phyloP scores from a whole-genome alignment of 2,329 filamentous ascomycete species.

The Aspergillus sp. region DNA sequence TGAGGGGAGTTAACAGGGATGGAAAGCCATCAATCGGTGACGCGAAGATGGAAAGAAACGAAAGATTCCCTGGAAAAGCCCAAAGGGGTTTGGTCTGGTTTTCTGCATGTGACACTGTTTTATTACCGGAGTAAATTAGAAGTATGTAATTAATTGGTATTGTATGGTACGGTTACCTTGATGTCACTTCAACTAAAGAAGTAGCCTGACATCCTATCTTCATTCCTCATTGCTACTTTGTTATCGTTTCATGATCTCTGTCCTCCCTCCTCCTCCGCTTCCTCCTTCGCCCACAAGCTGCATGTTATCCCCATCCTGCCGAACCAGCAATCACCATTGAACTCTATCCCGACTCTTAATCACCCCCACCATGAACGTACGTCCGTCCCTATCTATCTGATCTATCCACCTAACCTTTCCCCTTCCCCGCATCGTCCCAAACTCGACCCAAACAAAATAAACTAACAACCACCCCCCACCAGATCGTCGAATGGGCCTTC shows the following conservation, averaged over 20 bases:
- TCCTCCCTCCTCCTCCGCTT: too few relatives aligned
- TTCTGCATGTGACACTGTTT: constrained; percentile 17
- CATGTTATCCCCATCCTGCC: too few relatives aligned
- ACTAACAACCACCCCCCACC: constrained; percentile 20
- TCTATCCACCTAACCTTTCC: not conserved
- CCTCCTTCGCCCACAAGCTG: not conserved
- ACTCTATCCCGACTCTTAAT: too few relatives aligned
- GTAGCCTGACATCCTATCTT: too few relatives aligned
- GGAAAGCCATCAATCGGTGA: constrained; percentile 8
- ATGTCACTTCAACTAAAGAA: too few relatives aligned
- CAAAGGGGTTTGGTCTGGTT: constrained; percentile 13
- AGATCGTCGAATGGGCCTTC: constrained; percentile 99
- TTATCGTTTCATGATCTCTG: not conserved
- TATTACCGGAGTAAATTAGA: too few relatives aligned
- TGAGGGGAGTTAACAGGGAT: not conserved
- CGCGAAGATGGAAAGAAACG: not conserved
- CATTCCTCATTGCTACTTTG: too few relatives aligned
- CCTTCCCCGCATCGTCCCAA: not conserved
- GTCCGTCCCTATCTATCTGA: not conserved
- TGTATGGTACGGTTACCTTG: not conserved
- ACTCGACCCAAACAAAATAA: not conserved
- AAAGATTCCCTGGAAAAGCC: constrained; percentile 2
- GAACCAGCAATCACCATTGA: too few relatives aligned
- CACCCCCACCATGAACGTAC: constrained; percentile 17
- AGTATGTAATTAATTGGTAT: not conserved